These are phyloP conservation scores for Ramularia endophylla DNA, from an alignment of 2,329 filamentous ascomycete genomes.

Conservation along the genomic window DNA sequence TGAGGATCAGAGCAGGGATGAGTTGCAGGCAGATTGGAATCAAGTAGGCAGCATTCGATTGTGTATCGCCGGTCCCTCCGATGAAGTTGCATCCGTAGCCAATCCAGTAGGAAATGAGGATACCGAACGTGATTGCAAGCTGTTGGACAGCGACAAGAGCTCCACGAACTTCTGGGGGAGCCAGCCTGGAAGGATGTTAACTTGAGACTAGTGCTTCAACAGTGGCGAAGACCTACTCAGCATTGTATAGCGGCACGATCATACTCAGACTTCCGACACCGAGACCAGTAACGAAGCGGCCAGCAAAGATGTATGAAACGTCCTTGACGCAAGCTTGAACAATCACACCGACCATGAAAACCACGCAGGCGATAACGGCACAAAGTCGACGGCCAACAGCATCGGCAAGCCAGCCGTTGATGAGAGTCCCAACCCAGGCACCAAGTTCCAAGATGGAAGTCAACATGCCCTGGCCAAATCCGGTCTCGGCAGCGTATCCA, in stretches of 20 bases:
- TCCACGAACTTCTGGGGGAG: constrained; percentile 52
- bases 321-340: constrained; percentile 45
- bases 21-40: too few relatives aligned
- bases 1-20: constrained; percentile 68
- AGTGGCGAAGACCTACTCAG: too few relatives aligned
- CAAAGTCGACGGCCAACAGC: constrained; percentile 61
- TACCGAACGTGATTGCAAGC: constrained; percentile 61
- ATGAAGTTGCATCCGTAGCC: constrained; percentile 60
- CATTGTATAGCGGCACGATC: constrained; percentile 45
- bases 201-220: too few relatives aligned
- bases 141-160: constrained; percentile 65
- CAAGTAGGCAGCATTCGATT: too few relatives aligned
- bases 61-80: constrained; percentile 39
- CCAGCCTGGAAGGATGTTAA: too few relatives aligned
- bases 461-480: constrained; percentile 38
- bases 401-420: constrained; percentile 66
- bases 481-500: constrained; percentile 13
- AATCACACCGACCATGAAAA: constrained; percentile 65
- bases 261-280: constrained; percentile 64
- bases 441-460: constrained; percentile 65
- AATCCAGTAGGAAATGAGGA: constrained; percentile 63
- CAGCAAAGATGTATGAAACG: constrained; percentile 51
- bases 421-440: constrained; percentile 66
- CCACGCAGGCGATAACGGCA: constrained; percentile 57
- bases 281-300: constrained; percentile 64